Conservation (phyloP, 192 early-diverging fungal genomes). For the Podila epicladia region DNA sequence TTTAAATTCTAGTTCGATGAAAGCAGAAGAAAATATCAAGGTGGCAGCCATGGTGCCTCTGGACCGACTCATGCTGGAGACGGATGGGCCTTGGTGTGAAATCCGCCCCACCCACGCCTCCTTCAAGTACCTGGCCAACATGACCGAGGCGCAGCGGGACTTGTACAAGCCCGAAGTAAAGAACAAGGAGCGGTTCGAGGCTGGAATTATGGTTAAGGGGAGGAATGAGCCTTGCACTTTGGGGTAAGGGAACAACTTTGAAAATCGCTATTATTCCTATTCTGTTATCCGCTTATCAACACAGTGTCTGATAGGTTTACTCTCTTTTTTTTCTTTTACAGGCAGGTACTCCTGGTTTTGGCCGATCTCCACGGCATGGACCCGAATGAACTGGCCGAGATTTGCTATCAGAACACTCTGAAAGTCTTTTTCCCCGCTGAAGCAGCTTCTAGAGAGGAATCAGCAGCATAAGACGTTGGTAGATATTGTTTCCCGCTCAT, state of each 20-base stretch:
- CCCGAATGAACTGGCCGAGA: slow-evolving; percentile 62
- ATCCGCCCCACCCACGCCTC: slow-evolving; percentile 89
- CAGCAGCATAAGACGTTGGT: background rate
- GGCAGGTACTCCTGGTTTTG: slow-evolving; percentile 76
- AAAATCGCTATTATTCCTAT: background rate
- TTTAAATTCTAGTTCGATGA: slow-evolving; percentile 66
- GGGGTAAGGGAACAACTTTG: slow-evolving; percentile 46
- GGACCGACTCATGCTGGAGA: slow-evolving; percentile 91
- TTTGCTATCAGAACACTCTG: slow-evolving; percentile 71
- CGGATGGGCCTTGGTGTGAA: slow-evolving; percentile 95
- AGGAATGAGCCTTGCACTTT: slow-evolving; percentile 88
- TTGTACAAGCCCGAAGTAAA: slow-evolving; percentile 61
- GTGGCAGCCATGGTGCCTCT: slow-evolving; percentile 77
- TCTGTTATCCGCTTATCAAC: background rate
- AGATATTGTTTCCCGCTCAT: background rate
- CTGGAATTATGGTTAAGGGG: slow-evolving; percentile 76
- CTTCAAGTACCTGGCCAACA: slow-evolving; percentile 58
- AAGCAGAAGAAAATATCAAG: slow-evolving; percentile 86
- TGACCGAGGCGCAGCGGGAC: slow-evolving; percentile 29
- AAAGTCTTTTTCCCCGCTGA: slow-evolving; percentile 69
- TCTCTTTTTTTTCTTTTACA: slow-evolving; percentile 18
- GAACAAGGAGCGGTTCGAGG: slow-evolving; percentile 80
- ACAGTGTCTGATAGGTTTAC: background rate
- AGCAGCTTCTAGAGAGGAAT: background rate
- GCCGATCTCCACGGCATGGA: slow-evolving; percentile 66